Percentiles rank a stretch among this genome's conserved stretches.
These are phyloP conservation scores for Nadsonia commutata DNA, from an alignment of 1,139 yeast genomes.

Conservation along the genomic window DNA sequence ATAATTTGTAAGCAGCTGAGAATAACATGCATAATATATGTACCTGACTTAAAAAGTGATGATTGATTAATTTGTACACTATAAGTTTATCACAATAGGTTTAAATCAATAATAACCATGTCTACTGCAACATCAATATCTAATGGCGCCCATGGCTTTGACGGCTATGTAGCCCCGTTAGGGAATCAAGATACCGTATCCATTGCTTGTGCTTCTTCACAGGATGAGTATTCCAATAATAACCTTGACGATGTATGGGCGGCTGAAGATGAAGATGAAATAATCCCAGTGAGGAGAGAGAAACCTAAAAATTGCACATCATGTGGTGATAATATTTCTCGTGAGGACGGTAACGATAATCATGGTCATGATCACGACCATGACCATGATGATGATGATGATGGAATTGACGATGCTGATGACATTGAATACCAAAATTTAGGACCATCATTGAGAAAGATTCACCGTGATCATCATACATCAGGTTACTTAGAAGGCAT, in stretches of 20 bases:
- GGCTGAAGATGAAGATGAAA: background rate
- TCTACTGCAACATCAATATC: background rate
- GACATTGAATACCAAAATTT: background rate
- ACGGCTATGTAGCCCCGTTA: background rate
- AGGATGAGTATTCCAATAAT: background rate
- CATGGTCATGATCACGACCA: background rate
- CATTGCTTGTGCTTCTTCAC: background rate
- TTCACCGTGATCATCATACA: constrained; percentile 56
- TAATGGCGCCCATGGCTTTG: background rate
- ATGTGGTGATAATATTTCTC: background rate
- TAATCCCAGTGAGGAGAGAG: background rate
- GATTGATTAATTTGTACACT: too few species aligned
- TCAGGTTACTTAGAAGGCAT: constrained; percentile 81
- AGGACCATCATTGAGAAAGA: constrained; percentile 11
- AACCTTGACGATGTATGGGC: background rate
- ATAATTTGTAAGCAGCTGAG: too few species aligned
- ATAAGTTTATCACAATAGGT: too few species aligned
- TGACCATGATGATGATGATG: constrained; percentile 6
- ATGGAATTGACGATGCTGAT: constrained; percentile 10
- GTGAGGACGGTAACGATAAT: background rate
- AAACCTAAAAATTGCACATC: background rate
- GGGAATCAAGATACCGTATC: background rate
- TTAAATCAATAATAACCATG: too few species aligned
- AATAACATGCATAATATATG: too few species aligned
- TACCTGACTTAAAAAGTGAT: too few species aligned